Conservation (phyloP, 2,329 filamentous ascomycete species). For the Pseudogymnoascus sp. region DNA sequence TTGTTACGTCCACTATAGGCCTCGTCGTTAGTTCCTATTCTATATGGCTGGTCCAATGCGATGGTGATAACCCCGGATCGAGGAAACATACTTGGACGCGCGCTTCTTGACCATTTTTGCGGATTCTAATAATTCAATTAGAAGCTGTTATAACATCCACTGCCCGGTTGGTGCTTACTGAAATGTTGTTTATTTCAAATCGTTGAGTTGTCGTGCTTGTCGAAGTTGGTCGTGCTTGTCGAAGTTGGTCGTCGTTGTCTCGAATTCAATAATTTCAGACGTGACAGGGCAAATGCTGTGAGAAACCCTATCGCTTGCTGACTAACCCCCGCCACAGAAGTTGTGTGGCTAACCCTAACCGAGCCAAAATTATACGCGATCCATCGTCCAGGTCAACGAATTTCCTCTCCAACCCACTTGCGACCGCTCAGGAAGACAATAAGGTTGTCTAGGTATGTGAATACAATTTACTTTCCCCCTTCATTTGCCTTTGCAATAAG, state of each 20-base stretch:
- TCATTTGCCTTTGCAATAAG: not conserved
- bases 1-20: slow-evolving; percentile 86
- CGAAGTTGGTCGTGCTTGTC: slow-evolving; percentile 10
- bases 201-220: slow-evolving; percentile 10
- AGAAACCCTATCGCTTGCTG: slow-evolving; percentile 9
- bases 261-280: slow-evolving; percentile 4
- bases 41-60: slow-evolving; percentile 1
- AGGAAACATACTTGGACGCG: slow-evolving; percentile 52
- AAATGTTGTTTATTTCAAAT: slow-evolving; percentile 10
- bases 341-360: slow-evolving; percentile 2
- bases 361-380: slow-evolving; percentile 2
- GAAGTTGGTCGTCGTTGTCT: not conserved
- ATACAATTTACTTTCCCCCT: not conserved
- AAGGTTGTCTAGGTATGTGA: slow-evolving; percentile 26
- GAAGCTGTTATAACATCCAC: not conserved
- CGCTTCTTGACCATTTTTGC: slow-evolving; percentile 66
- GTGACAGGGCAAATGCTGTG: slow-evolving; percentile 4
- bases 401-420: slow-evolving; percentile 12
- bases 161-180: slow-evolving; percentile 8
- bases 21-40: slow-evolving; percentile 10
- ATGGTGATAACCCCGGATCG: not conserved
- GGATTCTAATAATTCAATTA: slow-evolving; percentile 36
- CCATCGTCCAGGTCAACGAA: not conserved
- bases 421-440: slow-evolving; percentile 28
- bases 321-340: not conserved